Conservation (phyloP, 1,284 basidiomycete genomes). For the Bjerkandera adusta region DNA sequence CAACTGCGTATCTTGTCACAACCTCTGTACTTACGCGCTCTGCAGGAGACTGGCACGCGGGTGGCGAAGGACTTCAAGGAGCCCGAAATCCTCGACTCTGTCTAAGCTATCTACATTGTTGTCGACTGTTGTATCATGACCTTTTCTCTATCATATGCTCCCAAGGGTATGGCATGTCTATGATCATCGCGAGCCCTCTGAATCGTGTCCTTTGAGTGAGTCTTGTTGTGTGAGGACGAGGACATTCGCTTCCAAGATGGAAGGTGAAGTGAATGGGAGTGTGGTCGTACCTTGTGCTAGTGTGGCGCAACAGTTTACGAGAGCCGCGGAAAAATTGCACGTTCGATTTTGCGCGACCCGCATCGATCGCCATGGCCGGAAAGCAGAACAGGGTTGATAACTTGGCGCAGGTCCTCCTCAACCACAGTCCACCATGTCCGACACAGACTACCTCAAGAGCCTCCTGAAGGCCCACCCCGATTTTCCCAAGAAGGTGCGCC, state of each 20-base stretch:
- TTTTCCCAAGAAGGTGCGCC: slow-evolving; percentile 83
- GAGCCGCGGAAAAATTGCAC: too few relatives aligned
- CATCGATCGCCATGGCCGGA: too few relatives aligned
- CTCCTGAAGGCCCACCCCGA: slow-evolving; percentile 71
- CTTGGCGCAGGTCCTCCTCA: too few relatives aligned
- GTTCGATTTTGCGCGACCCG: too few relatives aligned
- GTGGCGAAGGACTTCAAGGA: slow-evolving; percentile 92
- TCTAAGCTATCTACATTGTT: slow-evolving; percentile 49
- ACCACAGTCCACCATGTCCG: slow-evolving; percentile 66
- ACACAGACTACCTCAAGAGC: slow-evolving; percentile 71
- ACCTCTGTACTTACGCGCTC: slow-evolving; percentile 16
- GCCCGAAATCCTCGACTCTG: slow-evolving; percentile 83
- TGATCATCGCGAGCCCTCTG: slow-evolving; percentile 28
- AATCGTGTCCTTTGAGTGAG: not conserved
- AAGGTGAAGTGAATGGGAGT: too few relatives aligned
- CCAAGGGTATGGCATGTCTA: slow-evolving; percentile 40
- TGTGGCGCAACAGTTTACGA: too few relatives aligned
- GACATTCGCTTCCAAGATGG: too few relatives aligned
- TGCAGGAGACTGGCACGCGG: slow-evolving; percentile 85
- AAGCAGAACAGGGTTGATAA: too few relatives aligned
- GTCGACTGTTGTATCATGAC: slow-evolving; percentile 39
- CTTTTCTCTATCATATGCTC: slow-evolving; percentile 36
- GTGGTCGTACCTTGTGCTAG: too few relatives aligned
- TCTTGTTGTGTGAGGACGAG: too few relatives aligned
- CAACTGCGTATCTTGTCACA: not conserved